Conservation (phyloP, 2,329 filamentous ascomycete genomes). For the Pseudogymnoascus sp. region DNA sequence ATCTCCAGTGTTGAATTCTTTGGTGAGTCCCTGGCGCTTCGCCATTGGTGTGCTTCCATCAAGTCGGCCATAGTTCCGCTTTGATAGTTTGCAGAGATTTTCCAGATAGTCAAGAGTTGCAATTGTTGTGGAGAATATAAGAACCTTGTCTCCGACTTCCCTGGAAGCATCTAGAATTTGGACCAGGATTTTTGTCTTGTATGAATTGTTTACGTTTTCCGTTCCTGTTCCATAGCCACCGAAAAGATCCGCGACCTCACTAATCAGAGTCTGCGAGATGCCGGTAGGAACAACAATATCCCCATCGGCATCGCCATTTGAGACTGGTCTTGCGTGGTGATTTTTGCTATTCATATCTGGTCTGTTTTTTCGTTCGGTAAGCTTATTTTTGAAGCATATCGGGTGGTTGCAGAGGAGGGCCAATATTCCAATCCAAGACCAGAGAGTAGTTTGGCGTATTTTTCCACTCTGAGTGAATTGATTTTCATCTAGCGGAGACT, state of each 20-base stretch:
- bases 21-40: constrained; percentile 53
- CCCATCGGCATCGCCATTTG: constrained; percentile 13
- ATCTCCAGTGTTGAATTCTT: constrained; percentile 55
- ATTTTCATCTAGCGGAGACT: constrained; percentile 14
- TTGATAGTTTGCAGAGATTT: constrained; percentile 40
- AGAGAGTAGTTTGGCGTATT: constrained; percentile 36
- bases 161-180: constrained; percentile 60
- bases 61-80: constrained; percentile 47
- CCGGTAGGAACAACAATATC: neutral
- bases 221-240: constrained; percentile 24
- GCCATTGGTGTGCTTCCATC: constrained; percentile 54
- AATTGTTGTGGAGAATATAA: constrained; percentile 72
- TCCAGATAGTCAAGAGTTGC: constrained; percentile 62
- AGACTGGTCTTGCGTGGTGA: neutral
- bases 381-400: constrained; percentile 33
- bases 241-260: neutral
- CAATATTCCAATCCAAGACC: constrained; percentile 45
- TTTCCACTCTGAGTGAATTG: constrained; percentile 26
- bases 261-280: neutral
- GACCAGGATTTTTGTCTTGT: constrained; percentile 59
- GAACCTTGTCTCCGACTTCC: constrained; percentile 57
- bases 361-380: constrained; percentile 31
- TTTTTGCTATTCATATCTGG: neutral
- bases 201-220: constrained; percentile 41
- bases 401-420: constrained; percentile 52